Evolutionary conservation across 2,329 filamentous ascomycete genomes (phyloP).

Genomic region (Neurospora sp.): DNA sequence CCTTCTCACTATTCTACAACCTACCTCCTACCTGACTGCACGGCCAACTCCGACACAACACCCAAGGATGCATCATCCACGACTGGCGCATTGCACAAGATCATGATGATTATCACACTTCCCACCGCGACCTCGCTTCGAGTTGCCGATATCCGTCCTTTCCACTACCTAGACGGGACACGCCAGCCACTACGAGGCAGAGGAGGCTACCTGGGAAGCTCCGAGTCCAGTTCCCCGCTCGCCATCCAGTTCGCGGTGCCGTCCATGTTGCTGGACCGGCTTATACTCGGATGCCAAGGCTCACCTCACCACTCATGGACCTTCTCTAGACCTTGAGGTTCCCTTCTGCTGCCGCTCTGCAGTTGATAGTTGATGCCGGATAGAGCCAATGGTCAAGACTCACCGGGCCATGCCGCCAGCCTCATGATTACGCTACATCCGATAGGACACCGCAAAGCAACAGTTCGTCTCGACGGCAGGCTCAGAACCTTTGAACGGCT

Average conservation of each 20-base stretch:
- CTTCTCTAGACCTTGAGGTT: neutral
- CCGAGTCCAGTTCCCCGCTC: neutral
- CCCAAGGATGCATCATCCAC: neutral
- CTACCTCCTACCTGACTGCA: neutral
- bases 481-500: neutral
- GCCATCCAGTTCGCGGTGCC: neutral
- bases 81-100: neutral
- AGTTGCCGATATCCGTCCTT: neutral
- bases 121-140: neutral
- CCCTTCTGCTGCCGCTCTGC: neutral
- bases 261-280: neutral
- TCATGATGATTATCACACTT: neutral
- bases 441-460: conserved; percentile 13
- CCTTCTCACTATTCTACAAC: neutral
- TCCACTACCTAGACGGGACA: neutral
- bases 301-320: neutral
- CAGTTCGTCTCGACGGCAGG: neutral
- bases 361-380: conserved; percentile 3
- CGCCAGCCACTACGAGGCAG: neutral
- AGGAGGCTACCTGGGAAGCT: neutral
- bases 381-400: conserved; percentile 12
- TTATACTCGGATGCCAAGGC: neutral
- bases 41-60: neutral
- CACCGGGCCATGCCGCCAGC: conserved; percentile 18
- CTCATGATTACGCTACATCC: conserved; percentile 19